A percentile compares a stretch with the other conserved stretches of the same genome.
Conservation (phyloP, 257 asterid genomes). For the Ehretia macrophylla region DNA sequence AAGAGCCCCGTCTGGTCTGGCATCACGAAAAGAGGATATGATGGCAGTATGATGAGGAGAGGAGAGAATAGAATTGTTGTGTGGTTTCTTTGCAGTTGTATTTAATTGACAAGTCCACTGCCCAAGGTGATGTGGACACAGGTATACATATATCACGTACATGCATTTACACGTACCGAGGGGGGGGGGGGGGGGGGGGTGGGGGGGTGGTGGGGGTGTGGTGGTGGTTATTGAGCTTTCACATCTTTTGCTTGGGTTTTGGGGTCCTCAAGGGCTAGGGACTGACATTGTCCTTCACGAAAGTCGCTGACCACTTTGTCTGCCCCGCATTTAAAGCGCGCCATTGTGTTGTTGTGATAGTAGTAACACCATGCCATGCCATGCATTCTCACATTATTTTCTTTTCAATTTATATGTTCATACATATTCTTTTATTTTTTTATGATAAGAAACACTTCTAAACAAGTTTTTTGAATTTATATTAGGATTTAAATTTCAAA, state of each 20-base stretch:
- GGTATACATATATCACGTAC: background rate
- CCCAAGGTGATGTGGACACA: constrained; percentile 41
- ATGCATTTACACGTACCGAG: background rate
- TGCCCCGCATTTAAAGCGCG: constrained; percentile 7
- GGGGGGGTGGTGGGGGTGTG: too few species aligned
- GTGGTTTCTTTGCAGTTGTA: constrained; percentile 62
- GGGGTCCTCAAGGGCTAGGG: background rate
- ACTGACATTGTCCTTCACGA: constrained; percentile 6
- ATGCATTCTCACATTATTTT: background rate
- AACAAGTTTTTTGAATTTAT: too few species aligned
- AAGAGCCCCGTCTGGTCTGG: too few species aligned
- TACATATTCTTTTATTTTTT: too few species aligned
- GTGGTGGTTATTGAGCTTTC: too few species aligned
- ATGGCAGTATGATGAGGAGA: constrained; percentile 8
- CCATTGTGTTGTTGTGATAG: background rate
- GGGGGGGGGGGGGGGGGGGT: too few species aligned
- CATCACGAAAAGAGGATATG: background rate
- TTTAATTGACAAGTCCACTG: constrained; percentile 56
- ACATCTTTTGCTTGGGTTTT: background rate
- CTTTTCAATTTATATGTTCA: too few species aligned
- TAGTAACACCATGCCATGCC: background rate
- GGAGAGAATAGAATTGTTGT: constrained; percentile 97
- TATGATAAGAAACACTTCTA: too few species aligned
- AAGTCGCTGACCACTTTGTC: constrained; percentile 6
- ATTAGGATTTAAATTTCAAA: too few species aligned